These are phyloP conservation scores for Lepidium sativum DNA, from an alignment of 345 rosid genomes.

Conservation along the genomic window DNA sequence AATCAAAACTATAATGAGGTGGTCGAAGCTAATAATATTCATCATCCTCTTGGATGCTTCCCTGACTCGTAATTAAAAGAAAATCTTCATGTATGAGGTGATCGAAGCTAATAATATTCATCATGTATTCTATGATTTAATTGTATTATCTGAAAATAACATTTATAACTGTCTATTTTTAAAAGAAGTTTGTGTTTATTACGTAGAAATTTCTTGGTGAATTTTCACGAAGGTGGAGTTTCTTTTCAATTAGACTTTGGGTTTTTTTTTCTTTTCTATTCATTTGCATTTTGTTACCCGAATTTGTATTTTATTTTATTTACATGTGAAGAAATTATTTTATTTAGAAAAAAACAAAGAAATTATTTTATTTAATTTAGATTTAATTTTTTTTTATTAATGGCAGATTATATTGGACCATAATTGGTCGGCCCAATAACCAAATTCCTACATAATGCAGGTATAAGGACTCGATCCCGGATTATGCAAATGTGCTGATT, in stretches of 20 bases:
- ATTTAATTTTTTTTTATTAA: too few species aligned
- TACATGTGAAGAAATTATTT: not conserved
- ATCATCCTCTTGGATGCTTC: slow-evolving; percentile 54
- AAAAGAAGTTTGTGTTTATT: slow-evolving; percentile 16
- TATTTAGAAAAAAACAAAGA: too few species aligned
- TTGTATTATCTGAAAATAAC: slow-evolving; percentile 27
- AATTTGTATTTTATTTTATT: not conserved
- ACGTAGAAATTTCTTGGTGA: slow-evolving; percentile 6
- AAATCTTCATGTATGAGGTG: not conserved
- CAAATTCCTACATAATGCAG: too few species aligned
- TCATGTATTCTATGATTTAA: slow-evolving; percentile 26
- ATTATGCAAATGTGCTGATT: too few species aligned
- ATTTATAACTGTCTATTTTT: slow-evolving; percentile 23
- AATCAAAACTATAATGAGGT: slow-evolving; percentile 29
- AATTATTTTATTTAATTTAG: too few species aligned
- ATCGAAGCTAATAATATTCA: too few species aligned
- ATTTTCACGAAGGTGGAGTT: slow-evolving; percentile 24
- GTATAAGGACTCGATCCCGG: too few species aligned
- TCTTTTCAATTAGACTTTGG: not conserved
- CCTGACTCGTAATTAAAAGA: slow-evolving; percentile 40
- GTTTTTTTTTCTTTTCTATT: not conserved
- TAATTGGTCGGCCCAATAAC: too few species aligned
- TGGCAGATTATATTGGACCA: too few species aligned
- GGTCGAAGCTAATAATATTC: slow-evolving; percentile 29
- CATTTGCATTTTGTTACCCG: not conserved